Evolutionary conservation across 2,329 filamentous ascomycete species (phyloP), one percentile per base, ranked within the genome.

Genomic region (Colletotrichum higginsianum): DNA sequence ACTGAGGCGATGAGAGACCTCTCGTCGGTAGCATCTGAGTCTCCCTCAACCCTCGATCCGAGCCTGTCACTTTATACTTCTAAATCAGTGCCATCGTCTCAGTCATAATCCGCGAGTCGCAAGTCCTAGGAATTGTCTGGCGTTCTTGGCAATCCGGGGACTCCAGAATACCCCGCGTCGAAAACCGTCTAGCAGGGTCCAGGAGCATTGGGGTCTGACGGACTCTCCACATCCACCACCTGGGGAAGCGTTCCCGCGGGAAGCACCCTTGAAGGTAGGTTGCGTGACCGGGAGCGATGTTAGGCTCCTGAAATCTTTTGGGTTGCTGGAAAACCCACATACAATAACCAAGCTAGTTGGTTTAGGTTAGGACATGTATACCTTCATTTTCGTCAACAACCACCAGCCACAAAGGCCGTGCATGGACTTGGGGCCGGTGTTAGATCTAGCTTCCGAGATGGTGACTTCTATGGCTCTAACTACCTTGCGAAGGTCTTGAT

Each of bases 91-190:
- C 30, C 12, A 42, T n/a, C 16, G 12, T 46, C 46, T 38, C 23
- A 16, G 15, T 26, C 52, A 44, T 35, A 42, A 65, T 12, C 26
- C 60, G 12, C 18, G 44, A 26, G n/a, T 40, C 12, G n/a, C 40
- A 58, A 15, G 40, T 21, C 21, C 26, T 9, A 12, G 15, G 15
- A 58, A 44, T 40, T 52, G 35, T 26, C 15, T 40, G 46, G 47
- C 15, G 21, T 23, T 50, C 63, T 71, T 71, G 67, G 63, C 63
- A 57, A 50, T 46, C 67, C 58, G 56, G 67, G 67, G 67, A 71
- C 67, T 67, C 67, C 63, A 67, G 67, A 67, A 30, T 40, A 69
- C 67, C 67, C 67, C 67, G 56, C 63, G 63, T 67, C 23, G 38
- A n/a, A n/a, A 46, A 18, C 30, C n/a, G 11, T 40, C 42, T 7